Evolutionary conservation across 2,329 filamentous ascomycete species (phyloP).

Genomic region (Clarireedia homoeocarpa): DNA sequence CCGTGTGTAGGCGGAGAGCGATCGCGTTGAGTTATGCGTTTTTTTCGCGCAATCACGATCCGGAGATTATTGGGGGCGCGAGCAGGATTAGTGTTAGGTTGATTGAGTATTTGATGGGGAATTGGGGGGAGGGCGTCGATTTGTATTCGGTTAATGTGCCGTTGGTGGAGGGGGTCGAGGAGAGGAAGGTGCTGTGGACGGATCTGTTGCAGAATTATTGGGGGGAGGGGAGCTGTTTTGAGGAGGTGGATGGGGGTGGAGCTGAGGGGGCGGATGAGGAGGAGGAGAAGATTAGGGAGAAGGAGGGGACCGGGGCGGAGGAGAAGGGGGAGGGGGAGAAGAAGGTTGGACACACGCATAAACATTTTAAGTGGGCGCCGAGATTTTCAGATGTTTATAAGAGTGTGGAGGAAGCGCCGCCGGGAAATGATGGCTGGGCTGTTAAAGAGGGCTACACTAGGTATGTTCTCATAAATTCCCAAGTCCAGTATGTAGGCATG

Average conservation of each 20-base stretch:
- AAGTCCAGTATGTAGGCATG: constrained; percentile 11
- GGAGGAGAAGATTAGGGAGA: constrained; percentile 57
- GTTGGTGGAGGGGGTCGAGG: constrained; percentile 65
- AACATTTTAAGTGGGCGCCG: constrained; percentile 93
- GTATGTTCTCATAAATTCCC: constrained; percentile 37
- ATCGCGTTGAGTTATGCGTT: constrained; percentile 90
- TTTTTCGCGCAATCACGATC: constrained; percentile 73
- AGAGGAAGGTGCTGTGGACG: constrained; percentile 71
- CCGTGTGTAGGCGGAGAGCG: constrained; percentile 58
- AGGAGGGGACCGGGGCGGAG: constrained; percentile 36
- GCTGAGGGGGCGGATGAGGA: constrained; percentile 64
- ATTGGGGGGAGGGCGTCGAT: constrained; percentile 69
- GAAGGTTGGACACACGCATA: constrained; percentile 53
- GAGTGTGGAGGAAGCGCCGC: constrained; percentile 70
- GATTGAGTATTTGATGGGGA: constrained; percentile 68
- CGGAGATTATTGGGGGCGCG: constrained; percentile 69
- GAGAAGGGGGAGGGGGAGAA: constrained; percentile 27
- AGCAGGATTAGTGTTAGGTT: constrained; percentile 66
- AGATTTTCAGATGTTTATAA: constrained; percentile 79
- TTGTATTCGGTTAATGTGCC: constrained; percentile 92
- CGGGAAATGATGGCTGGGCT: constrained; percentile 88
- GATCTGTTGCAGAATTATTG: constrained; percentile 87
- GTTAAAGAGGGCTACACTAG: constrained; percentile 83
- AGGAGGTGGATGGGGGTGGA: constrained; percentile 62
- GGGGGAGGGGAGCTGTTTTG: constrained; percentile 76